Evolutionary conservation across 768 basidiomycete species (phyloP).

Genomic region (Tubosaeta sp.): DNA sequence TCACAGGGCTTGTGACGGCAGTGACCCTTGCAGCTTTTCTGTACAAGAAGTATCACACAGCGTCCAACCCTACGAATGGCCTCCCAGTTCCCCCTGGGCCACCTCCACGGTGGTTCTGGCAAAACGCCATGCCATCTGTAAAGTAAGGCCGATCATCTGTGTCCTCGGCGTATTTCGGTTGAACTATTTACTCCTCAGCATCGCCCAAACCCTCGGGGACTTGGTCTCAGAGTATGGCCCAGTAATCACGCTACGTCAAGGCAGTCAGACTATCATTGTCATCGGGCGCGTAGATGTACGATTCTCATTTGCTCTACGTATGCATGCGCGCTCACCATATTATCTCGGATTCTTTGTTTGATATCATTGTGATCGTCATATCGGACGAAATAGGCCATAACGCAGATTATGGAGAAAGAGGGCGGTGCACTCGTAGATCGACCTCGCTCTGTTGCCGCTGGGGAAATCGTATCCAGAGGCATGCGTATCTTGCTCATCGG

Average conservation of each 20-base stretch:
- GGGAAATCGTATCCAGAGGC: constrained; percentile 48
- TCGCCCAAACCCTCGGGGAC: constrained; percentile 38
- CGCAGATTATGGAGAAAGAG: constrained; percentile 59
- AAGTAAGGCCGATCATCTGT: constrained; percentile 10
- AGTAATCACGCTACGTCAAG: constrained; percentile 49
- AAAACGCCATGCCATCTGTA: constrained; percentile 14
- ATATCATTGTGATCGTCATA: neutral
- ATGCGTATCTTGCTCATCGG: constrained; percentile 50
- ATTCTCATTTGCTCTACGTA: neutral
- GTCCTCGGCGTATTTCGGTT: neutral
- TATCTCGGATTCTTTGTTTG: neutral
- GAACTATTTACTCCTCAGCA: neutral
- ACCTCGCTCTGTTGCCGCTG: constrained; percentile 47
- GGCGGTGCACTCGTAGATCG: constrained; percentile 47
- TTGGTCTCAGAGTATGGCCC: constrained; percentile 58
- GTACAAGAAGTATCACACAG: neutral
- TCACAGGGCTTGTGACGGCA: constrained; percentile 1
- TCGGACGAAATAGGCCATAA: constrained; percentile 39
- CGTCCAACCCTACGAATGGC: constrained; percentile 1
- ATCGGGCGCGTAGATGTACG: constrained; percentile 22
- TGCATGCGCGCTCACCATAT: neutral
- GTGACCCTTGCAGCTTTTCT: neutral
- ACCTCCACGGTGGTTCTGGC: constrained; percentile 23
- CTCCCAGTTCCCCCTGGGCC: constrained; percentile 25
- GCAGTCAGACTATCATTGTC: constrained; percentile 23